Base-by-base conservation (phyloP, 441 rosid species). In the Breynia disticha region DNA sequence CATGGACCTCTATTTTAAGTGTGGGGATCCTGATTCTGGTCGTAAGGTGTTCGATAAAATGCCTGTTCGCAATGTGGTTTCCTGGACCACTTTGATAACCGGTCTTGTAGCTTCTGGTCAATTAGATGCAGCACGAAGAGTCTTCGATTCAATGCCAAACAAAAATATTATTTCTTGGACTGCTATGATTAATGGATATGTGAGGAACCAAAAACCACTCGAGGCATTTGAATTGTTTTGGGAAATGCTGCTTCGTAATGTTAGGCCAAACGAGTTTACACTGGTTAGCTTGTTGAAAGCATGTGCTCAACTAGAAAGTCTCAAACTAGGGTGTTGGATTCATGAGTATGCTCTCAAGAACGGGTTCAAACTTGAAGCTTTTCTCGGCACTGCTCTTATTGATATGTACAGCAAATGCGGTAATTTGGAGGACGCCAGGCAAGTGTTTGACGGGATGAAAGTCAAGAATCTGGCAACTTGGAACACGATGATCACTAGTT, bases 401-500 rank as follows among this genome's bases (percentile, higher is more conserved):
- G 90, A 89, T 59, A 84, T 89, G 90, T 86, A 86, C 41, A 85
- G 97, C 19, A 89, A 86, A 74, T 86, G 97, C 44, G 95, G 95
- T 48, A 76, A 81, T 48, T 67, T 80, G 56, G 75, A 72, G 21
- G 82, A 81, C 35, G 67, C 94, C 7, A 79, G 78, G 53, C 63
- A 55, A 57, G 87, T 73, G 9, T 90, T 90, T 55, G 54, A 67
- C 32, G 72, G 66, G 65, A 76, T 84, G 81, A 64, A 75, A 45
- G 72, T 71, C 16, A 77, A 70, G 71, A 89, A 77, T 50, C 65
- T 86, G 62, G 78, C 87, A 37, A 77, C 88, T 32, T 59, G 83
- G 80, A 89, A 89, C 56, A 75, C 94, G 0, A 66, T 89, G 79
- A 80, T 89, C 0, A 80, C 88, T 60, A 77, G 95, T 45, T 81